A percentile compares a stretch with the other conserved stretches of the same genome.
phyloP scores from a whole-genome alignment of 1,284 basidiomycete species.

The Inonotus obliquus region DNA sequence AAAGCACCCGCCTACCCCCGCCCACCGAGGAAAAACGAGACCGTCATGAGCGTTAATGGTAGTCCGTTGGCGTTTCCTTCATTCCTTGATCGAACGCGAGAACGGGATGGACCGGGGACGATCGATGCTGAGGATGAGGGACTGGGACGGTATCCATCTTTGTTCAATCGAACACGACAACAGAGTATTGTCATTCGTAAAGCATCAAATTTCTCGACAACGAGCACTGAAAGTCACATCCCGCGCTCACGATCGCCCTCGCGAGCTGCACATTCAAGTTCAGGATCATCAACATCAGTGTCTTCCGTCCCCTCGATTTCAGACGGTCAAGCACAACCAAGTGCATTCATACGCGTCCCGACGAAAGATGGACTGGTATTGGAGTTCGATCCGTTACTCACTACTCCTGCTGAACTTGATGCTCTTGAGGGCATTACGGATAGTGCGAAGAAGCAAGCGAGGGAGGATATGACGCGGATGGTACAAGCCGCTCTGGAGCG shows the following conservation, averaged over 20 bases:
- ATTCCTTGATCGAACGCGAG: conserved; percentile 29
- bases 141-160: conserved; percentile 23
- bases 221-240: not conserved
- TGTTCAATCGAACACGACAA: conserved; percentile 38
- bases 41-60: conserved; percentile 70
- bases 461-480: conserved; percentile 64
- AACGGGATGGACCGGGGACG: conserved; percentile 10
- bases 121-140: conserved; percentile 24
- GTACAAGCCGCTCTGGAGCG: conserved; percentile 66
- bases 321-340: conserved; percentile 26
- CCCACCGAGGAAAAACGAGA: conserved; percentile 59
- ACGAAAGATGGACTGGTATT: conserved; percentile 70
- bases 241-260: conserved; percentile 26
- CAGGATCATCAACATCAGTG: conserved; percentile 28
- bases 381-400: conserved; percentile 73
- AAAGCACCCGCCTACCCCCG: conserved; percentile 58
- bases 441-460: conserved; percentile 75
- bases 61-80: conserved; percentile 61
- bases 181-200: conserved; percentile 60
- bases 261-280: conserved; percentile 39
- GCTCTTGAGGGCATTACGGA: conserved; percentile 70
- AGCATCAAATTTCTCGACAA: conserved; percentile 40
- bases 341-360: conserved; percentile 60
- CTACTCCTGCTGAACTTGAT: conserved; percentile 64
- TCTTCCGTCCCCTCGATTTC: conserved; percentile 17